Evolutionary conservation across 139 green algal genomes (phyloP).

Genomic region (Chlorella sorokiniana): DNA sequence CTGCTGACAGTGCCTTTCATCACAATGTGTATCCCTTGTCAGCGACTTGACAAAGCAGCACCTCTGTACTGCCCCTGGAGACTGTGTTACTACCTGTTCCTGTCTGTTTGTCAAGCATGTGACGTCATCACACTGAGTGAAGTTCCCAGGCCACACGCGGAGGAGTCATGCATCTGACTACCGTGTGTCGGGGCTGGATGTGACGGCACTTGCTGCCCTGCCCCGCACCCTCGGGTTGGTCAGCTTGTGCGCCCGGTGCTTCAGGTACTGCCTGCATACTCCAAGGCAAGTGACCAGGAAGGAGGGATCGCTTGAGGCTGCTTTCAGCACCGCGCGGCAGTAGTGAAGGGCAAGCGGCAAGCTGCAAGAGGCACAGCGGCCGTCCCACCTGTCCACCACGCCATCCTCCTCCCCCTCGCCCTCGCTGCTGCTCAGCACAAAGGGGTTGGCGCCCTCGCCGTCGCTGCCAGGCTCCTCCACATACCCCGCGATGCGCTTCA

Average conservation of each 20-base stretch:
- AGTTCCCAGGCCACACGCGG: too few relatives aligned
- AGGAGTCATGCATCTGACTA: not conserved
- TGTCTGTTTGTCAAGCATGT: too few relatives aligned
- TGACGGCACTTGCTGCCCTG: not conserved
- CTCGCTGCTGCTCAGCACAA: conserved; percentile 8
- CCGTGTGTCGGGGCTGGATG: not conserved
- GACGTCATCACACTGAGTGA: too few relatives aligned
- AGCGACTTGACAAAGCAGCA: too few relatives aligned
- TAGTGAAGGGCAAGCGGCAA: not conserved
- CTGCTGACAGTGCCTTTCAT: too few relatives aligned
- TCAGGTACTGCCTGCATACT: conserved; percentile 24
- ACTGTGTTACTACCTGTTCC: too few relatives aligned
- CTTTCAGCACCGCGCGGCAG: not conserved
- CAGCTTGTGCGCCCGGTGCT: conserved; percentile 28
- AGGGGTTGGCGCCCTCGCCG: conserved; percentile 7
- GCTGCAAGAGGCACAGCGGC: not conserved
- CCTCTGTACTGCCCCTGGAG: too few relatives aligned
- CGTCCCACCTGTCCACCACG: conserved; percentile 26
- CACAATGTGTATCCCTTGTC: too few relatives aligned
- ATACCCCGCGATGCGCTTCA: conserved; percentile 21
- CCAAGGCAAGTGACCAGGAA: not conserved
- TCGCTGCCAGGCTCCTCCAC: conserved; percentile 19
- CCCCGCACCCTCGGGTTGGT: conserved; percentile 10
- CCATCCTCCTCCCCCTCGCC: not conserved
- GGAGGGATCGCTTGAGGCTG: too few relatives aligned